Percentiles rank a stretch among this genome's conserved stretches.
Conservation (phyloP, 1,284 basidiomycete species). For the Marasmius tenuissimus region DNA sequence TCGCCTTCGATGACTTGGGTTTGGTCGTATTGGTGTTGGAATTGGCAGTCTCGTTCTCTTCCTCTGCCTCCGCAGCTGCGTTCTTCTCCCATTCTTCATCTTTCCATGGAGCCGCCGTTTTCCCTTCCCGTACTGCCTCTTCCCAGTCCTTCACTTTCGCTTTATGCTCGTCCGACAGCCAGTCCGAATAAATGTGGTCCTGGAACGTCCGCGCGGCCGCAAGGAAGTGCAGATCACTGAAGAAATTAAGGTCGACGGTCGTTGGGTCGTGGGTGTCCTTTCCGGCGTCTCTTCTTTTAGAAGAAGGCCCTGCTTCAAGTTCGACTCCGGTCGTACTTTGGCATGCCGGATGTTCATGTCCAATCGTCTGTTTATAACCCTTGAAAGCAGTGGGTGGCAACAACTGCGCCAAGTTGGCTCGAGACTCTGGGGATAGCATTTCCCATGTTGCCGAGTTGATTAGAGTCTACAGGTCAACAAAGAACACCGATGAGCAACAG, state of each 20-base stretch:
- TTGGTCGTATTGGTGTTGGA: background rate
- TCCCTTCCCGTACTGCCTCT: conserved; percentile 41
- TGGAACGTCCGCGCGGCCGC: conserved; percentile 58
- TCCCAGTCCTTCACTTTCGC: conserved; percentile 43
- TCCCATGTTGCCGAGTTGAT: conserved; percentile 51
- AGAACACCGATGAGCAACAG: background rate
- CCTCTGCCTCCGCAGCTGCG: conserved; percentile 21
- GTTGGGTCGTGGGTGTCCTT: conserved; percentile 1
- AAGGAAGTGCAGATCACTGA: conserved; percentile 54
- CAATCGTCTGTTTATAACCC: conserved; percentile 34
- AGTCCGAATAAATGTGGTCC: conserved; percentile 56
- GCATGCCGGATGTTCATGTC: conserved; percentile 40
- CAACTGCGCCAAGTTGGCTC: conserved; percentile 36
- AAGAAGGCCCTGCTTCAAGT: conserved; percentile 28
- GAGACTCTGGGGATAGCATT: conserved; percentile 46
- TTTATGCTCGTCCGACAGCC: conserved; percentile 44
- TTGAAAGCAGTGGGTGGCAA: conserved; percentile 53
- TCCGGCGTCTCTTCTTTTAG: background rate
- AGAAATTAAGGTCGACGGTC: conserved; percentile 37
- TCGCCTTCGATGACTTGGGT: conserved; percentile 12
- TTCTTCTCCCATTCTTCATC: conserved; percentile 54
- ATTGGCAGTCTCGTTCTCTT: conserved; percentile 13
- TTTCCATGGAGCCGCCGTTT: conserved; percentile 56
- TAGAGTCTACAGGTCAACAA: conserved; percentile 38
- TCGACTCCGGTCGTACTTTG: conserved; percentile 5